Evolutionary conservation across 2,329 filamentous ascomycete genomes (phyloP).

Genomic region (Pyrenophora tritici-repentis): DNA sequence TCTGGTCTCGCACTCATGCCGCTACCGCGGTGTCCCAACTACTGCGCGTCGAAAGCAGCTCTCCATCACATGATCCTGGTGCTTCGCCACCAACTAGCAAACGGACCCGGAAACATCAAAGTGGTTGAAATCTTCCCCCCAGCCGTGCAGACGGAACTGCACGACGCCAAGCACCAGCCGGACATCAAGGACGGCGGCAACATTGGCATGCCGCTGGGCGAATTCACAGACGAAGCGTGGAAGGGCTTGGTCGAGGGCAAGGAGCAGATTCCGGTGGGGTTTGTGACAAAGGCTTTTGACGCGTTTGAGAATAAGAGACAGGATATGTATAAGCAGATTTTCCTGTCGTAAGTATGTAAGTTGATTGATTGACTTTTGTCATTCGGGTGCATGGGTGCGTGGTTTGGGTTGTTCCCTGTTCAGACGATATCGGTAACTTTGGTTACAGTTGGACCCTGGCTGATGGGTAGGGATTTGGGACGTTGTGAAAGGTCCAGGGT

Average conservation of each 20-base stretch:
- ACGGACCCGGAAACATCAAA: constrained; percentile 54
- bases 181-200: constrained; percentile 56
- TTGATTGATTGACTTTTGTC: no score
- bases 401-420: no score
- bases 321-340: constrained; percentile 39
- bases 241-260: constrained; percentile 52
- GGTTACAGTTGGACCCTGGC: no score
- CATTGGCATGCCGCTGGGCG: constrained; percentile 60
- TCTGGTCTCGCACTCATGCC: constrained; percentile 59
- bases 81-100: constrained; percentile 57
- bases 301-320: constrained; percentile 57
- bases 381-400: no score
- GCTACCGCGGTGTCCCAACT: constrained; percentile 55
- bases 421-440: no score
- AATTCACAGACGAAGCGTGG: constrained; percentile 59
- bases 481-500: no score
- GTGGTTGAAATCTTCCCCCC: constrained; percentile 62
- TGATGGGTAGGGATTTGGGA: no score
- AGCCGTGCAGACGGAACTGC: constrained; percentile 62
- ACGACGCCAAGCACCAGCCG: constrained; percentile 60
- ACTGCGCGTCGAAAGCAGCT: constrained; percentile 62
- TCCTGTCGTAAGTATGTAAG: constrained; percentile 8
- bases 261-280: constrained; percentile 59
- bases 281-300: constrained; percentile 49
- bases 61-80: constrained; percentile 60